Evolutionary conservation across 192 early-diverging fungal species (phyloP).

Genomic region (Entomortierella parvispora): DNA sequence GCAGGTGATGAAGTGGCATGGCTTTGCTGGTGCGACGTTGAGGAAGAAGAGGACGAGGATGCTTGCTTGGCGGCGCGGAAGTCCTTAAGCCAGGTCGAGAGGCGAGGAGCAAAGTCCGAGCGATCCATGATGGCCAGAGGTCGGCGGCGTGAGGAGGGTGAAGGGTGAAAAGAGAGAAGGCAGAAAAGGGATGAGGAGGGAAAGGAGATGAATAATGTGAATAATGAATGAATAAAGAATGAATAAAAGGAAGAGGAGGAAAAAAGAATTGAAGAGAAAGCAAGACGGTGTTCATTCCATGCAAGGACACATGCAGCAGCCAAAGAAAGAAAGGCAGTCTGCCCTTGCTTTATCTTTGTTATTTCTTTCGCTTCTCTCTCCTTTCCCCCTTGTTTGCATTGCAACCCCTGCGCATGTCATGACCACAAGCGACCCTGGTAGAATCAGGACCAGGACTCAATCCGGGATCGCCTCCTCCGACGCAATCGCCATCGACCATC

Average conservation of each 20-base stretch:
- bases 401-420: neutral
- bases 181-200: neutral
- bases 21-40: neutral
- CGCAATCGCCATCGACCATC: too few species aligned
- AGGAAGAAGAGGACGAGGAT: neutral
- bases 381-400: slow-evolving; percentile 1
- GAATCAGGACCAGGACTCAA: slow-evolving; percentile 11
- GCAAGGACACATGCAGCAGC: too few species aligned
- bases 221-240: neutral
- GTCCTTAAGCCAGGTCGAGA: slow-evolving; percentile 34
- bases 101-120: slow-evolving; percentile 15
- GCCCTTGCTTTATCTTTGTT: neutral
- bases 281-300: too few species aligned
- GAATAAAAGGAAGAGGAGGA: neutral
- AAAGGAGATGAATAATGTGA: too few species aligned
- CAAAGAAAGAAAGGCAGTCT: neutral
- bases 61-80: slow-evolving; percentile 16
- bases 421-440: slow-evolving; percentile 3
- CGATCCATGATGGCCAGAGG: neutral
- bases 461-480: too few species aligned
- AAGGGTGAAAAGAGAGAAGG: neutral
- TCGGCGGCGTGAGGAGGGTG: neutral
- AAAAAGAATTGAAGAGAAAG: neutral
- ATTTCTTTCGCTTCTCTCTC: neutral
- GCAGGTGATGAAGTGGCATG: neutral